Evolutionary conservation across 176 grass and related monocot species (phyloP).

Genomic region (Rhynchospora breviuscula): DNA sequence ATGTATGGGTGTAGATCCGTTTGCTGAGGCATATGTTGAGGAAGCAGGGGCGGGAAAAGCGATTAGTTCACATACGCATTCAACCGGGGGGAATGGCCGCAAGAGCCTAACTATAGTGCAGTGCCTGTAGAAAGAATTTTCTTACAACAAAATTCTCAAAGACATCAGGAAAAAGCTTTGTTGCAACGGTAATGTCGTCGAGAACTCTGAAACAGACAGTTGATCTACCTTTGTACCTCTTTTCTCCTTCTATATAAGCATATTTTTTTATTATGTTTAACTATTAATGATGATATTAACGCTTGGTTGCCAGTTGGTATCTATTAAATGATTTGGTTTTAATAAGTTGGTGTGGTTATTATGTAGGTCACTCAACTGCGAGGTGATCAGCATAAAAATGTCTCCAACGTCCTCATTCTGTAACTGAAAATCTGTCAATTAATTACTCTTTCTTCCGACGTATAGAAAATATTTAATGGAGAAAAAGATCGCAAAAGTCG

Average conservation of each 20-base stretch:
- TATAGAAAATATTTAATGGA: too few relatives aligned
- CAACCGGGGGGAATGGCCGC: constrained; percentile 90
- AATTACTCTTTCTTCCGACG: too few relatives aligned
- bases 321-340: background rate
- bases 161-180: constrained; percentile 97
- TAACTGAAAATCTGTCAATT: too few relatives aligned
- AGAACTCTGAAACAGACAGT: constrained; percentile 91
- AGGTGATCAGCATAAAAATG: constrained; percentile 98
- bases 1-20: constrained; percentile 51
- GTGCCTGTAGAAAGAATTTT: constrained; percentile 84
- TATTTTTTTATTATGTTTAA: background rate
- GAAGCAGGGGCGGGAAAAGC: constrained; percentile 87
- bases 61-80: constrained; percentile 92
- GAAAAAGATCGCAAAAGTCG: too few relatives aligned
- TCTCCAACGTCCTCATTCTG: constrained; percentile 93
- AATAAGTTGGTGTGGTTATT: background rate
- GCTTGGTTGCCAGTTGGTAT: background rate
- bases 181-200: constrained; percentile 98
- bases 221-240: background rate
- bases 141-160: constrained; percentile 97
- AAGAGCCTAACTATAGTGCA: constrained; percentile 98
- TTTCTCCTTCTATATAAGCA: background rate
- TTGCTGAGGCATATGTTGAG: constrained; percentile 97
- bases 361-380: constrained; percentile 94
- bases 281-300: background rate